Evolutionary conservation across 2,329 filamentous ascomycete species (phyloP).

Genomic region (Hypoxylon sp.): DNA sequence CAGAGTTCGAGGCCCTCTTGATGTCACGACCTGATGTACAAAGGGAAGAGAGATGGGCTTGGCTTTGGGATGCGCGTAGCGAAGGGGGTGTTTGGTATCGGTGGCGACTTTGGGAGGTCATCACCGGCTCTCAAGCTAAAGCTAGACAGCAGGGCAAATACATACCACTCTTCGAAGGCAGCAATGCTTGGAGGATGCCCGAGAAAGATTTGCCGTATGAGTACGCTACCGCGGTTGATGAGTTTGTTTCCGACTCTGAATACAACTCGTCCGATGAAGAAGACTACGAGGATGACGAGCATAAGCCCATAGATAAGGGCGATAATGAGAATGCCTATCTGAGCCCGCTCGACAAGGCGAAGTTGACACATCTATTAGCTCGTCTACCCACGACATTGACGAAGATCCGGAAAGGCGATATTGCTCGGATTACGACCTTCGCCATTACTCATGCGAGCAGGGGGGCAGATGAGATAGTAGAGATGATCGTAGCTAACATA

Average conservation of each 20-base stretch:
- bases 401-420: slow-evolving; percentile 81
- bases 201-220: slow-evolving; percentile 80
- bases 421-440: slow-evolving; percentile 86
- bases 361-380: slow-evolving; percentile 83
- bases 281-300: slow-evolving; percentile 68
- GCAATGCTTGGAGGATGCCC: slow-evolving; percentile 79
- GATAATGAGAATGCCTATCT: slow-evolving; percentile 71
- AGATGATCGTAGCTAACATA: slow-evolving; percentile 85
- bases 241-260: slow-evolving; percentile 83
- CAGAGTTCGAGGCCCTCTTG: slow-evolving; percentile 88
- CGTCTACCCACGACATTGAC: slow-evolving; percentile 79
- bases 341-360: slow-evolving; percentile 83
- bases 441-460: slow-evolving; percentile 86
- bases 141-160: slow-evolving; percentile 59
- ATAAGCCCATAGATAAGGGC: slow-evolving; percentile 50
- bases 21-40: slow-evolving; percentile 89
- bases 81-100: slow-evolving; percentile 88
- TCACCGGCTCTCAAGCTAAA: slow-evolving; percentile 68
- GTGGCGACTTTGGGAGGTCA: slow-evolving; percentile 87
- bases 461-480: slow-evolving; percentile 90
- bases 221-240: slow-evolving; percentile 77
- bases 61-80: slow-evolving; percentile 88
- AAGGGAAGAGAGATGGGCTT: slow-evolving; percentile 88
- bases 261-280: slow-evolving; percentile 91
- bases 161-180: slow-evolving; percentile 76